Conservation (phyloP, 1,284 basidiomycete genomes). For the Pascua sp. region DNA sequence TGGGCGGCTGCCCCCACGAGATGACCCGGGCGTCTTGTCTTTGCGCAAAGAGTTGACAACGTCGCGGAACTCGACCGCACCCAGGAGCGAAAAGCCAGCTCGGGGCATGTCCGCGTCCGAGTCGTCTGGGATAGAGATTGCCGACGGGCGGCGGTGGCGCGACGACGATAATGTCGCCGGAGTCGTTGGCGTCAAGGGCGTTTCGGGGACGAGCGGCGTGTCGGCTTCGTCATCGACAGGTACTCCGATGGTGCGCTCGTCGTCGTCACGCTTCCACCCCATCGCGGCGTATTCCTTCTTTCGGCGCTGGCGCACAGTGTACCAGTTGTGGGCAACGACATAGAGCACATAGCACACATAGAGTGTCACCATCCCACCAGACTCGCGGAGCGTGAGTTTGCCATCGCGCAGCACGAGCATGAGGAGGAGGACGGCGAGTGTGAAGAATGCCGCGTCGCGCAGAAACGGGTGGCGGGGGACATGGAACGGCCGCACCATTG, state of each 20-base stretch:
- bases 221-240: constrained; percentile 1
- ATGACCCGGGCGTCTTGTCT: constrained; percentile 27
- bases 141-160: too few species aligned
- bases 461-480: constrained; percentile 77
- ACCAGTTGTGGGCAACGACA: constrained; percentile 77
- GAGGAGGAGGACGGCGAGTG: constrained; percentile 68
- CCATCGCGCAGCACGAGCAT: constrained; percentile 77
- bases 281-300: constrained; percentile 40
- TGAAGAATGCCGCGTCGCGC: constrained; percentile 91
- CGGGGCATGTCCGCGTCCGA: constrained; percentile 26
- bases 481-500: constrained; percentile 87
- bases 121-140: background rate
- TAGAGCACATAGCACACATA: constrained; percentile 75
- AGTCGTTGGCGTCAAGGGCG: background rate
- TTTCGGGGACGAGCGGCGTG: background rate
- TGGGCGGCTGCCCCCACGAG: background rate
- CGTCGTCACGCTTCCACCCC: constrained; percentile 14
- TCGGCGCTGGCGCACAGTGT: constrained; percentile 51
- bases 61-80: constrained; percentile 23
- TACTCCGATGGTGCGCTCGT: background rate
- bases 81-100: constrained; percentile 17
- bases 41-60: constrained; percentile 72
- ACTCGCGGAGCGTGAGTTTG: constrained; percentile 68
- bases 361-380: constrained; percentile 65
- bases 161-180: background rate